phyloP scores from a whole-genome alignment of 768 basidiomycete species.

The Collybiopsis confluens region DNA sequence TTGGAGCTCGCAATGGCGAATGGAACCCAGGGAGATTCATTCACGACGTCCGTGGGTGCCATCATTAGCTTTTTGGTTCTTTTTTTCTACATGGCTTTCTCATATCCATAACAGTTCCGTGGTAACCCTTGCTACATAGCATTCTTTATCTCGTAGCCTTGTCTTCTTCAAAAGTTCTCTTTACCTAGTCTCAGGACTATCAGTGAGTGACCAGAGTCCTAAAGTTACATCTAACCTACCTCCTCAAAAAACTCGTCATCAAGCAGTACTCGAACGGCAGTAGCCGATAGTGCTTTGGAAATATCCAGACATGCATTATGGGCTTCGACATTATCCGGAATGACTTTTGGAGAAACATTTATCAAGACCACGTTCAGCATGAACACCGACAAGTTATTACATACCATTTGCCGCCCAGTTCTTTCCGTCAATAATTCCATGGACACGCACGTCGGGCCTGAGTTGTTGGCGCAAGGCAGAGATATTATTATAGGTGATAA shows the following conservation, averaged over 20 bases:
- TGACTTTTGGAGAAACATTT: conserved; percentile 50
- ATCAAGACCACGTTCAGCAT: neutral
- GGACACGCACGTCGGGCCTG: conserved; percentile 70
- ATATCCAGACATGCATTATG: conserved; percentile 67
- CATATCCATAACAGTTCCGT: no score
- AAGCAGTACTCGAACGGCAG: conserved; percentile 63
- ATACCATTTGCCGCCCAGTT: conserved; percentile 73
- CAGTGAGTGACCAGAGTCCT: no score
- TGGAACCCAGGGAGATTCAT: no score
- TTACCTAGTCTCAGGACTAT: no score
- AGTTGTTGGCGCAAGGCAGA: conserved; percentile 80
- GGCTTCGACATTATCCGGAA: conserved; percentile 69
- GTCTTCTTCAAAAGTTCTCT: conserved; percentile 40
- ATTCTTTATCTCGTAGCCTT: no score
- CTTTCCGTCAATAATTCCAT: conserved; percentile 73
- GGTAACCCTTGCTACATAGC: no score
- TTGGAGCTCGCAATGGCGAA: no score
- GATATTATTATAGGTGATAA: conserved; percentile 77
- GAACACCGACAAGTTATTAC: no score
- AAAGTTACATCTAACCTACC: conserved; percentile 35
- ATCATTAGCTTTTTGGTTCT: no score
- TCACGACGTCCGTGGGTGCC: no score
- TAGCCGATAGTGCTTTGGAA: conserved; percentile 67
- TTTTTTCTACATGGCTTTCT: no score
- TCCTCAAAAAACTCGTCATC: conserved; percentile 60